Evolutionary conservation across 2,329 filamentous ascomycete species (phyloP).

Genomic region (Cladosporium sp.): DNA sequence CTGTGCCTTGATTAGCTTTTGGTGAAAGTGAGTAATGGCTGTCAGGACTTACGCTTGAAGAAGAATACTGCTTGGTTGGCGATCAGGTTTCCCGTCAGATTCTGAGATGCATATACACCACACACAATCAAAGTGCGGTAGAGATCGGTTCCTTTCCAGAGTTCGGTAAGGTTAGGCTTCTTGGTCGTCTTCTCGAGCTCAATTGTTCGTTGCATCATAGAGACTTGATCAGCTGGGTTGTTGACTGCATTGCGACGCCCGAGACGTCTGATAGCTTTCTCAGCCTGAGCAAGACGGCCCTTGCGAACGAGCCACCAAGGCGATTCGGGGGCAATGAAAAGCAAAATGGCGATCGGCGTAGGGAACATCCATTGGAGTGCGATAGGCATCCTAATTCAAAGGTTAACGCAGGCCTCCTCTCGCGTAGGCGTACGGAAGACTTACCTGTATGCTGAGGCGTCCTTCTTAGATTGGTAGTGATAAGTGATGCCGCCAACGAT

Average conservation of each 20-base stretch:
- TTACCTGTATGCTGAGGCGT: constrained; percentile 47
- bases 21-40: not conserved
- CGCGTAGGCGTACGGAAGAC: constrained; percentile 15
- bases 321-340: constrained; percentile 54
- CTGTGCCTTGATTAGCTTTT: constrained; percentile 41
- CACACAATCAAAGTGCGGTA: constrained; percentile 59
- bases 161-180: constrained; percentile 53
- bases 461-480: constrained; percentile 48
- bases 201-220: constrained; percentile 62
- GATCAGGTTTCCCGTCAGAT: constrained; percentile 63
- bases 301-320: constrained; percentile 60
- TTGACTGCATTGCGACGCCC: constrained; percentile 45
- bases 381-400: constrained; percentile 53
- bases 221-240: constrained; percentile 50
- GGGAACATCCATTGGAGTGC: constrained; percentile 63
- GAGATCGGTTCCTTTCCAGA: constrained; percentile 58
- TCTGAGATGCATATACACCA: constrained; percentile 61
- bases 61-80: constrained; percentile 67
- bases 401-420: constrained; percentile 17
- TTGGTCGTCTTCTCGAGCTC: constrained; percentile 56
- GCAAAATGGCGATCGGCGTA: constrained; percentile 56
- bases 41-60: constrained; percentile 54
- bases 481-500: constrained; percentile 62
- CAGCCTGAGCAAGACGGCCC: constrained; percentile 50
- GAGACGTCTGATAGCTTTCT: constrained; percentile 52